Evolutionary conservation across 202 grass and related monocot species (phyloP).

Genomic region (Panicum hallii): DNA sequence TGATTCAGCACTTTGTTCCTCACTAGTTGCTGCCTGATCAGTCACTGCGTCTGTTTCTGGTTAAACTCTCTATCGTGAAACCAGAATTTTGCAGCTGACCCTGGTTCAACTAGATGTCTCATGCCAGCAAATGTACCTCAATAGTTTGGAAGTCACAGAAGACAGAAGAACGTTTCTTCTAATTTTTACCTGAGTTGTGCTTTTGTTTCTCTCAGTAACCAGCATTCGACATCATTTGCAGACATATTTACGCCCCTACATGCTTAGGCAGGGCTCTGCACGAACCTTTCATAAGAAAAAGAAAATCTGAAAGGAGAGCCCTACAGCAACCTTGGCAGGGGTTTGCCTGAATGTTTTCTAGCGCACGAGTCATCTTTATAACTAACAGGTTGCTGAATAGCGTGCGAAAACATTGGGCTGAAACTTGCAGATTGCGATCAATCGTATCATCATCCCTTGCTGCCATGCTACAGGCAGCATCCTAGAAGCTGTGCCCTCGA

Average conservation of each 20-base stretch:
- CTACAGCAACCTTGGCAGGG: background rate
- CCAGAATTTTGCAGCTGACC: background rate
- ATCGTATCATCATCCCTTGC: background rate
- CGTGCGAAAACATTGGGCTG: background rate
- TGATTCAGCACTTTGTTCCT: background rate
- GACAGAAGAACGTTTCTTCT: background rate
- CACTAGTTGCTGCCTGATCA: background rate
- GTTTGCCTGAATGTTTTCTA: background rate
- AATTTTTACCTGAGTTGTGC: background rate
- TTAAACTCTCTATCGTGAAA: background rate
- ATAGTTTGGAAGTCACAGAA: background rate
- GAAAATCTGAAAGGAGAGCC: background rate
- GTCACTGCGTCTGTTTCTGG: background rate
- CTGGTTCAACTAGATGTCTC: background rate
- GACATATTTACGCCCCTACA: background rate
- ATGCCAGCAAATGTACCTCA: background rate
- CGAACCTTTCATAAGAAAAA: background rate
- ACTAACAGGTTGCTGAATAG: too few species aligned
- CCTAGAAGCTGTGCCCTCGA: background rate
- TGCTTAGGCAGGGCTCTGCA: background rate
- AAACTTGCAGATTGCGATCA: background rate
- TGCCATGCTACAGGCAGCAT: background rate
- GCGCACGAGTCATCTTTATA: too few species aligned
- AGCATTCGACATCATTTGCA: background rate
- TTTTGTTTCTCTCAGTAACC: background rate